phyloP scores from a whole-genome alignment of 352 stramenopile genomes.

The Pythium folliculosum region DNA sequence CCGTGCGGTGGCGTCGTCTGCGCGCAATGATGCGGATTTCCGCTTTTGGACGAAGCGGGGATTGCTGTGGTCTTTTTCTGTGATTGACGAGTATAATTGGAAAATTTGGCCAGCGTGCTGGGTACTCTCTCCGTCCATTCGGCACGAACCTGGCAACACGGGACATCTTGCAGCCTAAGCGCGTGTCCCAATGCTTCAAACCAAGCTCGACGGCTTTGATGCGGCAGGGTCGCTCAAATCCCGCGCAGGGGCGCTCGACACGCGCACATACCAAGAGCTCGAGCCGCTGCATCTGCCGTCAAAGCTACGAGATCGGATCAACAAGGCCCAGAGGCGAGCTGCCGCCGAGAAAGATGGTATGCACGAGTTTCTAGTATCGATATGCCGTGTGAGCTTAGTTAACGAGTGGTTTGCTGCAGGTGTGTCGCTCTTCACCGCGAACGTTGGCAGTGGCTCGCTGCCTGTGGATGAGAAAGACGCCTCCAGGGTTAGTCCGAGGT shows the following conservation, averaged over 20 bases:
- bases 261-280: constrained; percentile 55
- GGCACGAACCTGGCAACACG: not conserved
- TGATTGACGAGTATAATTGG: constrained; percentile 5
- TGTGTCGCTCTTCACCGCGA: constrained; percentile 56
- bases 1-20: too few relatives aligned
- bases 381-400: not conserved
- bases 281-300: constrained; percentile 56
- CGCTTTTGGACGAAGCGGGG: not conserved
- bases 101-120: not conserved
- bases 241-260: constrained; percentile 43
- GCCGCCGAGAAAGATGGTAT: constrained; percentile 67
- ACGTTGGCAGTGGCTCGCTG: not conserved
- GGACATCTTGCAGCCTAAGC: not conserved
- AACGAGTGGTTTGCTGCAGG: constrained; percentile 17
- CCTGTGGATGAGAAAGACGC: constrained; percentile 25
- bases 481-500: not conserved
- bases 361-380: not conserved
- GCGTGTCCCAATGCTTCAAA: constrained; percentile 3
- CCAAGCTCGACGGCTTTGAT: not conserved
- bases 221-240: not conserved
- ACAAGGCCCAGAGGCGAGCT: constrained; percentile 60
- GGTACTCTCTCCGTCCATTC: not conserved
- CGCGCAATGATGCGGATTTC: constrained; percentile 1
- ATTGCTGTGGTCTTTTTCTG: not conserved
- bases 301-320: constrained; percentile 66